A percentile compares a stretch with the other conserved stretches of the same genome.
Evolutionary conservation across 768 basidiomycete species (phyloP).

Genomic region (Chiua virens): DNA sequence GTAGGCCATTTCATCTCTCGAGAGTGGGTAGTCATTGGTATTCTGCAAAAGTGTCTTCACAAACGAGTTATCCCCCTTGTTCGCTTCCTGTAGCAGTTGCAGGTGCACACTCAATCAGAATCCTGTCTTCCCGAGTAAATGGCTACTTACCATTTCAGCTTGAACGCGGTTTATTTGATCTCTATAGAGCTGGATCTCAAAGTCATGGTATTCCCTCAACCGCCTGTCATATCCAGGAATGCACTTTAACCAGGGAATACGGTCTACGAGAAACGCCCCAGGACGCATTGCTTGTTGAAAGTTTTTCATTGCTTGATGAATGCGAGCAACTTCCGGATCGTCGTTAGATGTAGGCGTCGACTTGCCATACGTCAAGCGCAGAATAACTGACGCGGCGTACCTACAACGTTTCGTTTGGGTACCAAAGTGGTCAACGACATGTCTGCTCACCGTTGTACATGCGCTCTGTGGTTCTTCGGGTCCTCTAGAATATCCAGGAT

Average conservation of each 20-base stretch:
- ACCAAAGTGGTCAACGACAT: too few relatives aligned
- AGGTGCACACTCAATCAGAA: too few relatives aligned
- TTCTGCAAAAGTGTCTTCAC: conserved; percentile 52
- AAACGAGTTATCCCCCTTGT: conserved; percentile 34
- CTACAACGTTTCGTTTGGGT: conserved; percentile 10
- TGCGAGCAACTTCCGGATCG: too few relatives aligned
- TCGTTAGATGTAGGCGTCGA: conserved; percentile 24
- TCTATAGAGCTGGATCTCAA: conserved; percentile 50
- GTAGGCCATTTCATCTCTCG: conserved; percentile 55
- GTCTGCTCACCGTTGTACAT: conserved; percentile 45
- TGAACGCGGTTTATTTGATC: conserved; percentile 46
- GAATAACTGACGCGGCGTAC: conserved; percentile 22
- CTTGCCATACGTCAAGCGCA: conserved; percentile 28
- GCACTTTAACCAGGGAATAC: conserved; percentile 36
- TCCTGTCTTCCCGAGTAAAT: not conserved
- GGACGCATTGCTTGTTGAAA: too few relatives aligned
- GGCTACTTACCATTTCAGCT: conserved; percentile 37
- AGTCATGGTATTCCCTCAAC: conserved; percentile 49
- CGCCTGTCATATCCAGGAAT: conserved; percentile 58
- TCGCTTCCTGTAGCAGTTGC: conserved; percentile 6
- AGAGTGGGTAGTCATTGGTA: conserved; percentile 44
- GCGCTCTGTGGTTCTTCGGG: conserved; percentile 37
- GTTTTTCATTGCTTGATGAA: too few relatives aligned
- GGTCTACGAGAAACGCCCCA: too few relatives aligned
- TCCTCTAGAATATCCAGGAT: conserved; percentile 32